Base-by-base conservation (phyloP, 1,284 basidiomycete genomes). In the Cerrena zonata region DNA sequence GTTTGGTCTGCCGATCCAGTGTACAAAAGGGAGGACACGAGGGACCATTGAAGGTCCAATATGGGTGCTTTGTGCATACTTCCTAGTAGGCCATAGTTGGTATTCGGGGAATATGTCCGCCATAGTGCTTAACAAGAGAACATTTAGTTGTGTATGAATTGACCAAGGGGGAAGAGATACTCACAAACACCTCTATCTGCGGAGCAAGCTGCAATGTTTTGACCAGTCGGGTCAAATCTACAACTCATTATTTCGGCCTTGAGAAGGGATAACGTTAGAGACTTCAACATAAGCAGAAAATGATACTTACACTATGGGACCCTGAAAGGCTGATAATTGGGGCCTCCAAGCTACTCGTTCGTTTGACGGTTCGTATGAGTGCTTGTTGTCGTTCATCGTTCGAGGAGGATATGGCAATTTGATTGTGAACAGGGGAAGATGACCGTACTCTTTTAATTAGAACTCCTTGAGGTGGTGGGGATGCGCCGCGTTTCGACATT, bases 1-100 rank as follows among this genome's bases (percentile, higher is more conserved):
- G 83, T 83, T 66, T 89, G 86, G 74, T 96, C 94, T 2, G 91
- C 90, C 0, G 88, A 85, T 34, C 89, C 86, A 19, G 86, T 86
- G 63, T 94, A 86, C 37, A 96, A 71, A 18, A 77, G 70, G 2
- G 84, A 76, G 0, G 84, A 83, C 61, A 69, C 77, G 40, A 89
- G 76, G 0, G 89, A 89, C 87, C 87, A 91, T 57, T 89, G 87
- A 0, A 91, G 74, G 71, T 90, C 88, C 40, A 86, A 75, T 36
- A 91, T 83, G 49, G 89, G 84, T 4, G 87, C 84, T 69, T 90
- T 90, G 62, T 87, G 81, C 49, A 86, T 73, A 56, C 73, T 81
- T n/a, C 79, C 75, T 37, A 90, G 71, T 1, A 88, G 77, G n/a
- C 77, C 88, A 54, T 89, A 90, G 71, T 91, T 91, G 4, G 79